Conservation (phyloP, 2,329 filamentous ascomycete genomes). For the Diaporthe humulicola region DNA sequence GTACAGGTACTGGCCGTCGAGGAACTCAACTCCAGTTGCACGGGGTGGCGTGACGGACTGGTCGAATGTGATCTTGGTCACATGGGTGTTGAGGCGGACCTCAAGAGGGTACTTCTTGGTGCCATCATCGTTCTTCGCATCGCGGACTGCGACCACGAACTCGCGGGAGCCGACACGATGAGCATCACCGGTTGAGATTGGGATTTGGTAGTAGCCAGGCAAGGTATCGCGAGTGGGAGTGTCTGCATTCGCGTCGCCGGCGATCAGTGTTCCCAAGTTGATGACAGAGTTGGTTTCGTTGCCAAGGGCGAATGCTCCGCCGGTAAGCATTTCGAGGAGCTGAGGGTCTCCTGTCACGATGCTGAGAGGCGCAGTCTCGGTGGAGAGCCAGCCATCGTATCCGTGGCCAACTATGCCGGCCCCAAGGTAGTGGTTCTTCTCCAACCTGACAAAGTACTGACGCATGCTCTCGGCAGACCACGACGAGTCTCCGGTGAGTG, state of each 20-base stretch:
- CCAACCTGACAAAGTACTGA: slow-evolving; percentile 60
- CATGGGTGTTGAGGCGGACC: slow-evolving; percentile 47
- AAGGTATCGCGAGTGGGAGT: slow-evolving; percentile 76
- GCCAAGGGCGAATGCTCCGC: slow-evolving; percentile 31
- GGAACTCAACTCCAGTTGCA: slow-evolving; percentile 43
- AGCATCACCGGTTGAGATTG: slow-evolving; percentile 47
- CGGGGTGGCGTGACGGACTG: slow-evolving; percentile 28
- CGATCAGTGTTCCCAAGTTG: slow-evolving; percentile 24
- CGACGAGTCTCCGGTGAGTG: slow-evolving; percentile 13
- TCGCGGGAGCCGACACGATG: slow-evolving; percentile 50
- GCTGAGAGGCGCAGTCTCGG: slow-evolving; percentile 58
- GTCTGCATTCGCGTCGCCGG: slow-evolving; percentile 50
- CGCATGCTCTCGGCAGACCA: slow-evolving; percentile 59
- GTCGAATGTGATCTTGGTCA: slow-evolving; percentile 42
- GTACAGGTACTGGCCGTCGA: slow-evolving; percentile 42
- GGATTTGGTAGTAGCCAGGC: slow-evolving; percentile 66
- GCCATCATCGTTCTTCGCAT: slow-evolving; percentile 46
- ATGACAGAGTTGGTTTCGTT: slow-evolving; percentile 26
- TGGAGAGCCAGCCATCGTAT: slow-evolving; percentile 62
- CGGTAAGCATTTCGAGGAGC: slow-evolving; percentile 45
- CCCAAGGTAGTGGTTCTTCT: slow-evolving; percentile 54
- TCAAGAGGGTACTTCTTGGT: slow-evolving; percentile 57
- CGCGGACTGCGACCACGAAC: slow-evolving; percentile 55
- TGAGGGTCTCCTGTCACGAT: slow-evolving; percentile 60
- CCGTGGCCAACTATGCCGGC: slow-evolving; percentile 61